Percentiles rank a stretch among this genome's conserved stretches.
phyloP scores from a whole-genome alignment of 139 green algal genomes.

The Chlorella sp. region DNA sequence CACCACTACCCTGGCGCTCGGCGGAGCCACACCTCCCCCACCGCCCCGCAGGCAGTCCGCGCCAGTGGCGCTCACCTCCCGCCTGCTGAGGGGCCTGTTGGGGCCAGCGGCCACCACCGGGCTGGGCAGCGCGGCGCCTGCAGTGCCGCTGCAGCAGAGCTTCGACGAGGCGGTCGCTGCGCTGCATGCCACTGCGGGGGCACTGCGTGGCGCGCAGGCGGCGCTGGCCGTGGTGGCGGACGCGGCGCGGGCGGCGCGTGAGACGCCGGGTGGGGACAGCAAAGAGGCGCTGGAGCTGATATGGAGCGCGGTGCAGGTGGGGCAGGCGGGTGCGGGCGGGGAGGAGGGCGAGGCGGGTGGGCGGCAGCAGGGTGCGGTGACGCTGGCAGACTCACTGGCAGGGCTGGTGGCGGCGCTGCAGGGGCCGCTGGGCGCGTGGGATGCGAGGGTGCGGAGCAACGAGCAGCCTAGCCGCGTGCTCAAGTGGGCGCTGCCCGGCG shows the following conservation, averaged over 20 bases:
- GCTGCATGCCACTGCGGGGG: neutral
- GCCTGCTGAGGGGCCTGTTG: neutral
- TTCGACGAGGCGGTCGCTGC: slow-evolving; percentile 14
- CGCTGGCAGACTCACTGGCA: neutral
- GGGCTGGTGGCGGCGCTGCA: slow-evolving; percentile 13
- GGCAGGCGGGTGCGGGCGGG: neutral
- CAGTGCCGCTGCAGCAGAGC: slow-evolving; percentile 8
- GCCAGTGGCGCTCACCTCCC: neutral
- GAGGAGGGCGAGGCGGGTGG: no score
- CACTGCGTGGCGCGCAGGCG: neutral
- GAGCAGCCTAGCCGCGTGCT: slow-evolving; percentile 41
- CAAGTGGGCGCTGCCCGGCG: slow-evolving; percentile 29
- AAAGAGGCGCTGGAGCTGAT: neutral
- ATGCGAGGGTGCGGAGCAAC: slow-evolving; percentile 17
- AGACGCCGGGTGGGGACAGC: neutral
- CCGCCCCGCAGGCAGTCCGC: neutral
- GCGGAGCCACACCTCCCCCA: neutral
- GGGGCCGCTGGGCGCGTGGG: slow-evolving; percentile 32
- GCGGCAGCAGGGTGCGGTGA: no score
- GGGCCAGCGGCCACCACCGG: neutral
- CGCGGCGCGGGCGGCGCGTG: neutral
- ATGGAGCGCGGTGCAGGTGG: neutral
- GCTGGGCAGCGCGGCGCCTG: neutral
- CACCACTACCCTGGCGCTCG: neutral
- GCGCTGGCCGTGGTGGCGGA: neutral